Evolutionary conservation across 2,329 filamentous ascomycete species (phyloP).

Genomic region (Davidsoniella australis): DNA sequence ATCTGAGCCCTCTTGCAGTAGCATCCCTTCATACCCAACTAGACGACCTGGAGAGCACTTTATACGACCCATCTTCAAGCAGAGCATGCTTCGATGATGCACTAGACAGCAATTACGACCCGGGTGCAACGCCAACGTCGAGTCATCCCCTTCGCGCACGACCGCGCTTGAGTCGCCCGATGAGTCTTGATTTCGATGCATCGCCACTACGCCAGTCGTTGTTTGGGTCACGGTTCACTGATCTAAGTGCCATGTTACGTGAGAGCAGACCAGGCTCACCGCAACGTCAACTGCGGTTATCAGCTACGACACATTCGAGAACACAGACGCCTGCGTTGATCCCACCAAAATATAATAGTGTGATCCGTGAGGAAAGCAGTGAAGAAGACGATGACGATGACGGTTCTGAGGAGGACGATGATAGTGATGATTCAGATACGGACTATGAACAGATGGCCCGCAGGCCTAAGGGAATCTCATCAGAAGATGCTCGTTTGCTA

Average conservation of each 20-base stretch:
- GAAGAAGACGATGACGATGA: slow-evolving; percentile 3
- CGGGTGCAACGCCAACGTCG: not conserved
- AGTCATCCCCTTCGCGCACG: slow-evolving; percentile 1
- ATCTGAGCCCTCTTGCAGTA: slow-evolving; percentile 10
- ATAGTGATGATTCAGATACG: not conserved
- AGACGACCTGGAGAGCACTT: slow-evolving; percentile 7
- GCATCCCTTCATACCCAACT: slow-evolving; percentile 9
- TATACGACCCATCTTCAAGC: slow-evolving; percentile 8
- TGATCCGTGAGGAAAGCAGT: not conserved
- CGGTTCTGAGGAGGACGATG: not conserved
- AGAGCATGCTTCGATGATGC: slow-evolving; percentile 7
- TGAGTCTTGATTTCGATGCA: slow-evolving; percentile 10
- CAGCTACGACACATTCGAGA: not conserved
- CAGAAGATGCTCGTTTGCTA: slow-evolving; percentile 16
- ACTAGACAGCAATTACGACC: slow-evolving; percentile 4
- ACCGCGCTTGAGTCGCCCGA: slow-evolving; percentile 9
- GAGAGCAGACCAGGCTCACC: slow-evolving; percentile 5
- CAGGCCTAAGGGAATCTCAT: slow-evolving; percentile 10
- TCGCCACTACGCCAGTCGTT: slow-evolving; percentile 4
- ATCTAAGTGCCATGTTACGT: slow-evolving; percentile 7
- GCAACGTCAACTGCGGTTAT: not conserved
- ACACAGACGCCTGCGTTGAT: slow-evolving; percentile 5
- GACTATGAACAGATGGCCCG: not conserved
- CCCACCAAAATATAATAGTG: not conserved
- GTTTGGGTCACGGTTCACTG: slow-evolving; percentile 9